Base-by-base conservation (phyloP, 2,329 filamentous ascomycete genomes). In the Fusarium circinatum region DNA sequence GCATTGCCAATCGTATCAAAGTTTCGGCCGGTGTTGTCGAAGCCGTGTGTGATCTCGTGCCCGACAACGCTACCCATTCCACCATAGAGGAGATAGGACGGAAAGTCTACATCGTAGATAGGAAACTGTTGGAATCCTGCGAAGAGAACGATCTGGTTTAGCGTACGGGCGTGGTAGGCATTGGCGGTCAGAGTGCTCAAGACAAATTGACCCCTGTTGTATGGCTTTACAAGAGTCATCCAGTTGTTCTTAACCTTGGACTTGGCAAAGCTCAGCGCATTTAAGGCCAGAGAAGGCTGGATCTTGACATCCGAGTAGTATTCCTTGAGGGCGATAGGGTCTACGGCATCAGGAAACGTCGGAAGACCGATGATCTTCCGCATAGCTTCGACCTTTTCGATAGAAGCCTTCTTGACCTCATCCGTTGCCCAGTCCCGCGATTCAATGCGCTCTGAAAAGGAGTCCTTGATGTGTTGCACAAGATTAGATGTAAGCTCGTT, bases 11-110 rank as follows among this genome's bases (percentile, higher is more conserved):
- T 89, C 73, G 90, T 84, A 75, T 93, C 90, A 73, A 89, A 93
- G 74, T 90, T 87, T 24, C 90, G 86, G 14, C 91, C 91, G 1
- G 86, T 88, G 39, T 87, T 90, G 79, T 94, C 92, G 75, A 94
- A 93, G 18, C 89, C 91, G 73, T 94, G 92, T 8, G 89, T 91
- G 13, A 94, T 85, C 79, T 93, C 91, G 76, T 94, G 92, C 5
- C 91, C 92, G 14, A 89, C 89, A 6, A 93, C 87, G 3, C 89
- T 86, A 1, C 91, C 92, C 78, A 93, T 91, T 1, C 89, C 89
- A n/a, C 91, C 91, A 78, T 93, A 94, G 15, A 87, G 87, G 42
- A 93, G 82, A 74, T 93, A 94, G 30, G 88, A 82, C 0, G 92
- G 92, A 2, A 92, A 85, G 10, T 87, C 82, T 17, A 88, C 86